Base-by-base conservation (phyloP, 148 eudicot species). In the Chenopodium berlandieri region DNA sequence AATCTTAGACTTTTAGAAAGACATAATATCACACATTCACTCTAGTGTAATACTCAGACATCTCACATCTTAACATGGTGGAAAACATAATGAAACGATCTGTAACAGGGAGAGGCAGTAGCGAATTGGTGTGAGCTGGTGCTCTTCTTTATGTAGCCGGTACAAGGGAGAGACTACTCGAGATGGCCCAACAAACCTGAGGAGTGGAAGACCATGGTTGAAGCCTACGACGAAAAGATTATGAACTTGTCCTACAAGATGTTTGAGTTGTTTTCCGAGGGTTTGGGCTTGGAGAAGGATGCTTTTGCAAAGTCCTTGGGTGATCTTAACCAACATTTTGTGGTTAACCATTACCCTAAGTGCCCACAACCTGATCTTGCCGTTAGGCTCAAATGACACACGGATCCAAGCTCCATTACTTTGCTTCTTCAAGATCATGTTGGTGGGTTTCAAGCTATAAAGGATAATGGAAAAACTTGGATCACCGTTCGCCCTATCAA, bases 111-210 rank as follows among this genome's bases (percentile, higher is more conserved):
- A 0, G 93, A 93, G 82, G 88, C 75, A 37, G 97, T 91, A 63
- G 87, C 86, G 54, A 91, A 91, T 52, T 93, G 97, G 94, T 81
- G 97, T 5, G 94, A 93, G 65, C 81, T 93, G 8, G 90, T 93
- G 70, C 79, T 90, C n/a, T 91, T 87, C 75, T 87, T 91, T 71
- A 81, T 92, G 9, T 88, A 89, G 79, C 97, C 97, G 0, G 69
- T 88, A 30, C 77, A 82, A 7, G 84, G 82, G 31, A 84, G 94
- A 9, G 93, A 93, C 89, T 93, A 93, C 86, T 88, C 97, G 9
- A 83, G 89, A 54, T 93, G 94, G 97, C 94, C 94, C n/a, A 88
- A 89, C 62, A 90, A 91, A 86, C 97, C 97, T 0, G 86, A 90
- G 12, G 92, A 82, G 5, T 91, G 97, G 97, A 84, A 85, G 83